Percentiles rank a stretch among this genome's conserved stretches.
Conservation (phyloP, 192 early-diverging fungal species). For the Backusella parvicylindrica region DNA sequence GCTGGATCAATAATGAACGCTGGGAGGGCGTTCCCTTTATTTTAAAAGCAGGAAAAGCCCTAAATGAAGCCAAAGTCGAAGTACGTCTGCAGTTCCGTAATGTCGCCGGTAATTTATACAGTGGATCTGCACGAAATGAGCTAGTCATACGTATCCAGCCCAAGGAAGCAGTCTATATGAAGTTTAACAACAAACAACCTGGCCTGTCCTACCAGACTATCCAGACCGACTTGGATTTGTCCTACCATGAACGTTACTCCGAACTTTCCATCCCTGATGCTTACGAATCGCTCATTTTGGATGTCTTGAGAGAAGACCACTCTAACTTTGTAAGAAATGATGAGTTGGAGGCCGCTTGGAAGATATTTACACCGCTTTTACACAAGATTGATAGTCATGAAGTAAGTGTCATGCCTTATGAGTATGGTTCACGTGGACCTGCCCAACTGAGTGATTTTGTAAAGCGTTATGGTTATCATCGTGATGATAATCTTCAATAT, state of each 20-base stretch:
- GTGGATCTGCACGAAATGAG: constrained; percentile 82
- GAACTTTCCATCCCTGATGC: constrained; percentile 94
- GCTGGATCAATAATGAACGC: constrained; percentile 91
- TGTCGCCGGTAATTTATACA: constrained; percentile 81
- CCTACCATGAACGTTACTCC: constrained; percentile 86
- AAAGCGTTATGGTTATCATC: constrained; percentile 43
- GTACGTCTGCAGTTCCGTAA: constrained; percentile 97
- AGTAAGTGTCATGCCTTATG: constrained; percentile 61
- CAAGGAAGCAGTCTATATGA: constrained; percentile 94
- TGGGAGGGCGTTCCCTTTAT: constrained; percentile 94
- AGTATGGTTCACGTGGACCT: constrained; percentile 84
- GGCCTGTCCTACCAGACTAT: constrained; percentile 82
- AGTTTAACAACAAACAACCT: constrained; percentile 93
- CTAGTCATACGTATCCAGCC: constrained; percentile 95
- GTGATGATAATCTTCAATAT: background rate
- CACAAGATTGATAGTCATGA: constrained; percentile 74
- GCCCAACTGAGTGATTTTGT: constrained; percentile 73
- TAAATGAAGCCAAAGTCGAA: constrained; percentile 90
- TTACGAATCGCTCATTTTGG: constrained; percentile 92
- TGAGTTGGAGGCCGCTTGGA: constrained; percentile 95
- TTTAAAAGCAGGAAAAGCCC: constrained; percentile 83
- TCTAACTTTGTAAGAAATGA: constrained; percentile 93
- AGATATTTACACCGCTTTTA: constrained; percentile 94
- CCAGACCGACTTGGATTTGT: constrained; percentile 91
- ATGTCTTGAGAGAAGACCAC: constrained; percentile 88